Base-by-base conservation (phyloP, 2,329 filamentous ascomycete genomes). In the Fusarium sp. region DNA sequence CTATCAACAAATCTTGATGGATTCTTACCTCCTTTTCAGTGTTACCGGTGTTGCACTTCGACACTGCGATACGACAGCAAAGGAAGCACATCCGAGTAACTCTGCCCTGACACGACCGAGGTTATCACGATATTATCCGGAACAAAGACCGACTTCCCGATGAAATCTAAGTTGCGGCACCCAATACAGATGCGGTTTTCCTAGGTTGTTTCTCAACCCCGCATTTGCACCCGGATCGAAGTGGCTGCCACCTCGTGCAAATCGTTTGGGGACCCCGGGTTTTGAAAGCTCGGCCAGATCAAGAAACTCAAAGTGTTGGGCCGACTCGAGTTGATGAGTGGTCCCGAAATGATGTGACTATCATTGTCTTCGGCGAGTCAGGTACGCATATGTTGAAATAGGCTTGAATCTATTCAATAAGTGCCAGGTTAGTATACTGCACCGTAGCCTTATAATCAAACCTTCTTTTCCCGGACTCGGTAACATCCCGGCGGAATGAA, bases 171-270 rank as follows among this genome's bases (percentile, higher is more conserved):
- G 48, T 58, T 42, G 57, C 48, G 28, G 49, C 45, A 41, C 39
- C 57, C 42, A 48, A 38, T 45, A 51, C 55, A 66, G 31, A 38
- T 69, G 35, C 42, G 22, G 41, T 56, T 31, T 58, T 24, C 45
- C 45, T 48, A 58, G 31, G 26, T 28, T 62, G 49, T 49, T 48
- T 22, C 54, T 51, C 28, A 69, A 71, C 74, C 75, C 76, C 76
- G 71, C 76, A 78, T 62, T 66, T 65, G 69, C 71, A 78, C 70
- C 66, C 64, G 66, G 76, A 68, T 68, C 44, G 24, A 49, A 74
- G 59, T 24, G 63, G 39, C 48, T 74, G 57, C 48, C 49, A 65
- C 67, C 60, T 64, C 54, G 47, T 62, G 60, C 63, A 44, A 59
- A 69, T 49, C 38, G 61, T 69, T 61, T 63, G 62, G 62, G 36